phyloP scores from a whole-genome alignment of 345 rosid species.

The Populus alba region DNA sequence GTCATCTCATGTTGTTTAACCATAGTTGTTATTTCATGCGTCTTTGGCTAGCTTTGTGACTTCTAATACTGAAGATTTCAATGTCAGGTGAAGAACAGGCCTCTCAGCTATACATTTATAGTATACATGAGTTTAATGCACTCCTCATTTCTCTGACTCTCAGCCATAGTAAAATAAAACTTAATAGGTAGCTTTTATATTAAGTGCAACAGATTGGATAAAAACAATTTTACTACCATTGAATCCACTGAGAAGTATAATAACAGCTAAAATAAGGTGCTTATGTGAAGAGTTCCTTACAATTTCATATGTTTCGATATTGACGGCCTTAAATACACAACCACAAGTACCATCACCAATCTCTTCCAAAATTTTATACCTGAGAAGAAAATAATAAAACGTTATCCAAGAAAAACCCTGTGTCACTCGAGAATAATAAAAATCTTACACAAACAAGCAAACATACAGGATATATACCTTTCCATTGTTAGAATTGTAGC shows the following conservation, averaged over 20 bases:
- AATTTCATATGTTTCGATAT: conserved; percentile 65
- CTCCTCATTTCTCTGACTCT: neutral
- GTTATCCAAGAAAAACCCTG: neutral
- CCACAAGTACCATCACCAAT: conserved; percentile 98
- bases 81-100: too few species aligned
- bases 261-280: neutral
- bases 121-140: neutral
- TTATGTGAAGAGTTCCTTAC: conserved; percentile 38
- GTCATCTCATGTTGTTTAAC: neutral
- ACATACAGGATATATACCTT: conserved; percentile 45
- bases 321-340: conserved; percentile 79
- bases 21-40: neutral
- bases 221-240: too few species aligned
- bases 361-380: conserved; percentile 81
- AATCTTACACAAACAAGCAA: conserved; percentile 5
- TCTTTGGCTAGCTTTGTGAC: neutral
- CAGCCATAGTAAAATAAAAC: too few species aligned
- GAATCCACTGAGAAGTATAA: neutral
- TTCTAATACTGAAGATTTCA: neutral
- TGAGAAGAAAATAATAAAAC: conserved; percentile 22
- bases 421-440: neutral
- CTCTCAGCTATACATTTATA: neutral
- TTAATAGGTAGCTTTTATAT: too few species aligned
- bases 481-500: conserved; percentile 54
- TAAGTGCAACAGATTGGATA: neutral